Evolutionary conservation across 768 basidiomycete genomes (phyloP), one percentile per base, ranked within the genome.

Genomic region (Boletus subcaerulescens): DNA sequence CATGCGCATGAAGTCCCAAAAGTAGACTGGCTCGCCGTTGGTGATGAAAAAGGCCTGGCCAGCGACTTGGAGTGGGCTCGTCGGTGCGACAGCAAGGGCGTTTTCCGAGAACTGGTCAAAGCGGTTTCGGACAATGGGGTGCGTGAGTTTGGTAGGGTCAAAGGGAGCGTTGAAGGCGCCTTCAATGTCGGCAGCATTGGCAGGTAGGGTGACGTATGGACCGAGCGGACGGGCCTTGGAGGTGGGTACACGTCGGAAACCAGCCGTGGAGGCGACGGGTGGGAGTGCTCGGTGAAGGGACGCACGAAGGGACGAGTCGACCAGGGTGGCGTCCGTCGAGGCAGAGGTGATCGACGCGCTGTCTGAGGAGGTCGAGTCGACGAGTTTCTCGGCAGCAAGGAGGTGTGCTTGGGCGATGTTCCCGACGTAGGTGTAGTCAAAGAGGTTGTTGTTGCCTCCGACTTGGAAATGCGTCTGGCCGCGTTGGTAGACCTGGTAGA

Each of bases 21-120:
- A 98, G 72, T 92, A 91, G 52, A 86, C 80, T 3, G 95, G 96
- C 67, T 98, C 95, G 58, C 94, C 93, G 66, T 98, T 98, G 53
- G 94, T 95, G 73, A 99, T 91, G 79, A 93, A 96, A 77, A 94
- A 99, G 4, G 74, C 91, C 69, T 98, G 91, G 0, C 96, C 96
- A 5, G 93, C 94, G 50, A 98, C 91, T 60, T 86, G 80, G 10
- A 93, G 77, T 9, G 86, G 84, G 48, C 80, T 80, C 0, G 69
- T 69, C 7, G 79, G 74, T 26, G 80, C 73, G 43, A 80, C 76
- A 31, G 76, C 78, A 51, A 92, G 73, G 14, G 80, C 77, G 29
- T 72, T 67, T 11, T 83, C 82, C 3, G 85, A 81, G 52, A 94
- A 80, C 53, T 85, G 85, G 71, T 98, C 94, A 71, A 91, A 95